A percentile compares a stretch with the other conserved stretches of the same genome.
Evolutionary conservation across 2,329 filamentous ascomycete species (phyloP).

Genomic region (Apiospora sp.): DNA sequence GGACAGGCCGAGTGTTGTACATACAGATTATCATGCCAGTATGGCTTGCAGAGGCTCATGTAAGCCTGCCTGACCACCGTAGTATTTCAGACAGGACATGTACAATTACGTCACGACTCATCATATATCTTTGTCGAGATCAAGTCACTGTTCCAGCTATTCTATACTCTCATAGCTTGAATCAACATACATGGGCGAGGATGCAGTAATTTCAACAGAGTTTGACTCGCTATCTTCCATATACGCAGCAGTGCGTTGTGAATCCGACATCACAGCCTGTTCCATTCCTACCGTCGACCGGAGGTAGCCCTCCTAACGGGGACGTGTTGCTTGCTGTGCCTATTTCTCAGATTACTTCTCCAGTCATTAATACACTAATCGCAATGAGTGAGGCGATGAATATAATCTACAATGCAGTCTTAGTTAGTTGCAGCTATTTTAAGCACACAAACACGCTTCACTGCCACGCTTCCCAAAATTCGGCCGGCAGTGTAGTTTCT

Average conservation of each 20-base stretch:
- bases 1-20: too few relatives aligned
- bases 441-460: background rate
- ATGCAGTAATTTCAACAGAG: too few relatives aligned
- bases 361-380: background rate
- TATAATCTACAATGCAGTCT: background rate
- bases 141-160: too few relatives aligned
- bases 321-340: background rate
- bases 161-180: too few relatives aligned
- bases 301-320: background rate
- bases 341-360: background rate
- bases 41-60: too few relatives aligned
- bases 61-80: too few relatives aligned
- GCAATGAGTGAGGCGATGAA: background rate
- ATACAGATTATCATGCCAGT: too few relatives aligned
- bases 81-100: too few relatives aligned
- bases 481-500: background rate
- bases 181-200: too few relatives aligned
- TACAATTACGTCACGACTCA: too few relatives aligned
- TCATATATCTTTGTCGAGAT: too few relatives aligned
- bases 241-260: background rate
- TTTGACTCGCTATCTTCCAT: background rate
- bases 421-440: conserved; percentile 14
- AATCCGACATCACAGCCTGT: background rate
- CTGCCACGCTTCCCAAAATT: background rate
- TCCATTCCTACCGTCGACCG: background rate